phyloP scores from a whole-genome alignment of 1,284 basidiomycete species.

The Fomitiporia mediterranea region DNA sequence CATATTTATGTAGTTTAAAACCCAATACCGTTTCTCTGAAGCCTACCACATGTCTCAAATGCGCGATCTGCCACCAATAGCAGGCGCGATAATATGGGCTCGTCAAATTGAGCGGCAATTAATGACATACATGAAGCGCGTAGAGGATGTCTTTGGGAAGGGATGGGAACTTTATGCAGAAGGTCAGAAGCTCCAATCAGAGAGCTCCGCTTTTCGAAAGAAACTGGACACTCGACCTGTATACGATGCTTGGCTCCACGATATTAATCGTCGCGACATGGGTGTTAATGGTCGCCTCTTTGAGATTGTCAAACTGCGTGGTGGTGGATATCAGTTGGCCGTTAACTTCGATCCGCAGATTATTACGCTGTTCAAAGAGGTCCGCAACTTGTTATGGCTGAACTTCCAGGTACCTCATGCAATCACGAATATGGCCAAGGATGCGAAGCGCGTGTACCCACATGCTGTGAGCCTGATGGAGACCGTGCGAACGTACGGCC shows the following conservation, averaged over 20 bases:
- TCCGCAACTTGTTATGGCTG: conserved; percentile 92
- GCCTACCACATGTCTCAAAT: conserved; percentile 98
- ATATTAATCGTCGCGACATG: conserved; percentile 91
- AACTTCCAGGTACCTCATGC: conserved; percentile 94
- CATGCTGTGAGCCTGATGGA: conserved; percentile 99
- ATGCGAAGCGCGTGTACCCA: conserved; percentile 96
- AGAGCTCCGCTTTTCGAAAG: conserved; percentile 88
- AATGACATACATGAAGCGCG: conserved; percentile 97
- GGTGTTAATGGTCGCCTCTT: conserved; percentile 94
- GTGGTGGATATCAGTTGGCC: conserved; percentile 80
- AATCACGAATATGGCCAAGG: conserved; percentile 94
- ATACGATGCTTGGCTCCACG: conserved; percentile 94
- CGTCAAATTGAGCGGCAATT: conserved; percentile 97
- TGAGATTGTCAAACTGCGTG: conserved; percentile 83
- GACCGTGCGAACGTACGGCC: conserved; percentile 93
- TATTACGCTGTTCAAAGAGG: conserved; percentile 98
- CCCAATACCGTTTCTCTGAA: conserved; percentile 91
- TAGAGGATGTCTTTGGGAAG: conserved; percentile 96
- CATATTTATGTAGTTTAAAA: conserved; percentile 63
- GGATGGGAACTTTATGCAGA: conserved; percentile 99
- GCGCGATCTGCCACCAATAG: conserved; percentile 95
- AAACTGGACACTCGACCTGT: conserved; percentile 94
- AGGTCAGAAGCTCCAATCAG: conserved; percentile 92
- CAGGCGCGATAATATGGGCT: conserved; percentile 98
- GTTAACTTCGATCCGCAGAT: conserved; percentile 99